Evolutionary conservation across 352 stramenopile species (phyloP).

Genomic region (Blastocystis sp.): DNA sequence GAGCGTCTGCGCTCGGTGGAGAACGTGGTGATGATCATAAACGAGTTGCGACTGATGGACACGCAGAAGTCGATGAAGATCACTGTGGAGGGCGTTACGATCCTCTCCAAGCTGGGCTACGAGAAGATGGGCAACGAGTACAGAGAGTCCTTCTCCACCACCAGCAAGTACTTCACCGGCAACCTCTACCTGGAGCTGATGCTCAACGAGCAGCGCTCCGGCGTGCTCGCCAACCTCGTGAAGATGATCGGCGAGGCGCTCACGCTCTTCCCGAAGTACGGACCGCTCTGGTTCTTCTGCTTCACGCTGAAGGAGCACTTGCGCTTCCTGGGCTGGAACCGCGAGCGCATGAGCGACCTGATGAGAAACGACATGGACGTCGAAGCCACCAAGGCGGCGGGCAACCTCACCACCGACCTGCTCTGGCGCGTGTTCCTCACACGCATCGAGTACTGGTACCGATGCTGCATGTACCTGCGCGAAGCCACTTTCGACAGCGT

Average conservation of each 20-base stretch:
- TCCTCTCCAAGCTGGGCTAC: constrained; percentile 83
- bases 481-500: constrained; percentile 48
- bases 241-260: constrained; percentile 82
- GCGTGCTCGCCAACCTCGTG: constrained; percentile 79
- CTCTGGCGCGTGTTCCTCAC: constrained; percentile 50
- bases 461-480: constrained; percentile 49
- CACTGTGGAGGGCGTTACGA: constrained; percentile 84
- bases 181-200: constrained; percentile 86
- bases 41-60: constrained; percentile 80
- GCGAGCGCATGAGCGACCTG: neutral
- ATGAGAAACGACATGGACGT: constrained; percentile 17
- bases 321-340: constrained; percentile 23
- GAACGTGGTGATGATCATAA: constrained; percentile 80
- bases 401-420: constrained; percentile 42
- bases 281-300: constrained; percentile 86
- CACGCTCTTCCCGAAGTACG: constrained; percentile 83
- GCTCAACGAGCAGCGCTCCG: constrained; percentile 80
- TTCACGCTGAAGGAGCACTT: constrained; percentile 82
- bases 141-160: neutral
- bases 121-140: constrained; percentile 79
- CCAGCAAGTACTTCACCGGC: constrained; percentile 79
- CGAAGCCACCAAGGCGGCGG: neutral
- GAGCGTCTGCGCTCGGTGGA: constrained; percentile 81
- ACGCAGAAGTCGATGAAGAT: constrained; percentile 85
- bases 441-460: constrained; percentile 48